Evolutionary conservation across 257 asterid genomes (phyloP).

Genomic region (Solanum tarapatanum): DNA sequence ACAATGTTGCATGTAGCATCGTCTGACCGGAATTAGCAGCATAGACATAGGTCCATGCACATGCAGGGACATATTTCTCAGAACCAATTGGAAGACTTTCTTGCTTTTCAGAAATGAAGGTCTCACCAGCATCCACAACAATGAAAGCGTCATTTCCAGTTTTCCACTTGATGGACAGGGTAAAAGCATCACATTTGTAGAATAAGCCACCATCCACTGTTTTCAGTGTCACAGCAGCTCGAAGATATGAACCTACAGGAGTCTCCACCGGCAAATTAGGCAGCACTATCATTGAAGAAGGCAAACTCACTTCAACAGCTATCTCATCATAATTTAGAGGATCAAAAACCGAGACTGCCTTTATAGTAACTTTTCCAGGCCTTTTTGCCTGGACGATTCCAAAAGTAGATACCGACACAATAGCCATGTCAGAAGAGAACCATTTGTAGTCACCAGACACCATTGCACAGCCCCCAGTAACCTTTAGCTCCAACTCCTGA

Average conservation of each 20-base stretch:
- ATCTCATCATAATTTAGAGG: conserved; percentile 64
- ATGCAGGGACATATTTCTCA: conserved; percentile 46
- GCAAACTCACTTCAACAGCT: conserved; percentile 61
- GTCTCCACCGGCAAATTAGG: conserved; percentile 78
- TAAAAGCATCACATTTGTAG: conserved; percentile 76
- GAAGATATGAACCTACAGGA: conserved; percentile 66
- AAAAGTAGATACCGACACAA: conserved; percentile 69
- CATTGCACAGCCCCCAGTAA: conserved; percentile 82
- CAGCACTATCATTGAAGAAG: conserved; percentile 50
- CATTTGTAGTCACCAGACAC: conserved; percentile 74
- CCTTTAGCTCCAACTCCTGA: conserved; percentile 83
- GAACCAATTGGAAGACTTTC: conserved; percentile 19
- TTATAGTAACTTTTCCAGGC: conserved; percentile 72
- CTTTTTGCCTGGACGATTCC: conserved; percentile 71
- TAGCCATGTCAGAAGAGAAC: conserved; percentile 67
- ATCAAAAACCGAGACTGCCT: conserved; percentile 68
- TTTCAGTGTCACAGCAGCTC: conserved; percentile 54
- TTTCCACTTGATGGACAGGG: conserved; percentile 55
- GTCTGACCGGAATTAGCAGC: conserved; percentile 62
- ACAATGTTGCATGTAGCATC: conserved; percentile 53
- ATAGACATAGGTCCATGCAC: conserved; percentile 62
- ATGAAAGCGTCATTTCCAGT: conserved; percentile 53
- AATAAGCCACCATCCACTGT: conserved; percentile 51
- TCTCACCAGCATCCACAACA: conserved; percentile 39
- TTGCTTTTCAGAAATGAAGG: conserved; percentile 21